A percentile compares a stretch with the other conserved stretches of the same genome.
These are phyloP conservation scores for Magnusiomyces tetraspermus DNA, from an alignment of 1,139 yeast species.

Conservation along the genomic window DNA sequence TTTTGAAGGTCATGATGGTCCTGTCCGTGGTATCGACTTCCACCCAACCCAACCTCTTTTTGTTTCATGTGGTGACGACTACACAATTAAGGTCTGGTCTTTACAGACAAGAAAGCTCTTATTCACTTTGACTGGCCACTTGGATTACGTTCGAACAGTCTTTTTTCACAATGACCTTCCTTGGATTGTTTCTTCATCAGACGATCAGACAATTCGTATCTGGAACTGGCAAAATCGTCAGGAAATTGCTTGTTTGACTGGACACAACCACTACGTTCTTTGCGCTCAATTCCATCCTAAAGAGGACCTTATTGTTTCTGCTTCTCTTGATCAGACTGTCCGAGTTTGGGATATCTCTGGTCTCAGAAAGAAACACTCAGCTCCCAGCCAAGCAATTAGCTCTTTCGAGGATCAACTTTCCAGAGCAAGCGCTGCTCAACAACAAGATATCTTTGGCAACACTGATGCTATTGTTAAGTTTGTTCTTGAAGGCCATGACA, in stretches of 20 bases:
- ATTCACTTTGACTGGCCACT: slow-evolving; percentile 80
- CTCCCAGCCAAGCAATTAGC: slow-evolving; percentile 41
- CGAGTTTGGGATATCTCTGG: slow-evolving; percentile 98
- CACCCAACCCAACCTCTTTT: slow-evolving; percentile 97
- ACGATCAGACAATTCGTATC: slow-evolving; percentile 95
- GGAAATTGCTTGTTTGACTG: slow-evolving; percentile 93
- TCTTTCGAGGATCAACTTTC: slow-evolving; percentile 73
- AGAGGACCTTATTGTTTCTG: slow-evolving; percentile 89
- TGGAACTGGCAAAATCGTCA: slow-evolving; percentile 99
- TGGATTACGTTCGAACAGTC: slow-evolving; percentile 91
- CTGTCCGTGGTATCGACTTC: slow-evolving; percentile 90
- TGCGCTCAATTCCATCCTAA: slow-evolving; percentile 96
- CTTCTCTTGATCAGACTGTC: slow-evolving; percentile 96
- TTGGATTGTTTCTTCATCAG: slow-evolving; percentile 93
- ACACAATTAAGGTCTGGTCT: slow-evolving; percentile 93
- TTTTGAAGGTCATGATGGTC: slow-evolving; percentile 97
- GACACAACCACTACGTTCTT: slow-evolving; percentile 98
- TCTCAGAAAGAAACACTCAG: slow-evolving; percentile 89
- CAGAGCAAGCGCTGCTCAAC: slow-evolving; percentile 36
- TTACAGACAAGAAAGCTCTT: slow-evolving; percentile 82
- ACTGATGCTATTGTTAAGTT: slow-evolving; percentile 92
- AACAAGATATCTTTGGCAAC: slow-evolving; percentile 89
- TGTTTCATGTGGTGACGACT: slow-evolving; percentile 97
- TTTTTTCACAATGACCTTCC: slow-evolving; percentile 94
- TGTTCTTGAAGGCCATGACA: slow-evolving; percentile 94